Base-by-base conservation (phyloP, 2,329 filamentous ascomycete species). In the Aspergillus eucalypticola region DNA sequence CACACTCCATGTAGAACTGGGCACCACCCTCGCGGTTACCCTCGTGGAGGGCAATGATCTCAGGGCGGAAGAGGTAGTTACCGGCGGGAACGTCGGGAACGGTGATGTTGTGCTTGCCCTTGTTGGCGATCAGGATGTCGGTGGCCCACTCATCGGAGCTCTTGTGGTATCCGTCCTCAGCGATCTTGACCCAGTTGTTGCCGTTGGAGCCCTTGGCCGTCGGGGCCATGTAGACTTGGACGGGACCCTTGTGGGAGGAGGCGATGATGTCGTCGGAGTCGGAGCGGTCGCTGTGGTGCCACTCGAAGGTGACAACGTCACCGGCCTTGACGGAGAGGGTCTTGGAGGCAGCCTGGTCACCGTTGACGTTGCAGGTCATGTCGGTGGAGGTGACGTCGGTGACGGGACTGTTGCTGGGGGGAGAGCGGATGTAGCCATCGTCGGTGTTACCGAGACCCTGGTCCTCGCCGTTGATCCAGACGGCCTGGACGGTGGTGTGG, bases 1-100 rank as follows among this genome's bases (percentile, higher is more conserved):
- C 64, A 58, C 66, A 67, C 60, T 67, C 66, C 66, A 67, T 67
- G 60, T 67, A 67, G 56, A 67, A 60, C 61, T 67, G 66, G 41
- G 66, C 66, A 35, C 66, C 66, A 7, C 58, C 60, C 54, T 64
- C 10, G 44, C 56, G 56, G 54, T 59, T 58, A 27, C 58, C 66
- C 61, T 65, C 62, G 55, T 67, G 66, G 23, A 67, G 64, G 58
- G 59, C 66, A 25, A 67, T 67, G 66, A 67, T 65, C 63, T 66
- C 66, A 8, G 66, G 66, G 15, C 66, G 66, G 60, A 67, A 61
- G 35, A 67, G 64, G 60, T 67, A 67, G 42, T 67, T 42, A 38
- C 66, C 66, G 19, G 66, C 64, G 19, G 64, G 62, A 50, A 67
- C 58, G 32, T 67, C 63, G 54, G 66, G 66, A 25, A 67, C 59